Percentiles rank a stretch among this genome's conserved stretches.
phyloP scores from a whole-genome alignment of 2,329 filamentous ascomycete species.

The Phaeosphaeria sp. region DNA sequence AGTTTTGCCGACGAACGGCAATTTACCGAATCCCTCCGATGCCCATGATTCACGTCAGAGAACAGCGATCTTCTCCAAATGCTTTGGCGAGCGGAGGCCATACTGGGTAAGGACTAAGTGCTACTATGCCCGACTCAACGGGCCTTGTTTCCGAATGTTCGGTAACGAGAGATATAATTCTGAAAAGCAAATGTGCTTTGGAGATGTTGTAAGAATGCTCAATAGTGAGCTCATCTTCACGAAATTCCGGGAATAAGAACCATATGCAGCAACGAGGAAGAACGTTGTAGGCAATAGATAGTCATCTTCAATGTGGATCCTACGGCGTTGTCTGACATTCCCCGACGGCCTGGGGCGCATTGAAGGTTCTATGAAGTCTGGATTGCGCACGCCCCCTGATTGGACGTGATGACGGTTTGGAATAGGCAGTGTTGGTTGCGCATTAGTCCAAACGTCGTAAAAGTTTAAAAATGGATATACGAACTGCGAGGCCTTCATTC shows the following conservation, averaged over 20 bases:
- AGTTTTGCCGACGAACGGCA: neutral
- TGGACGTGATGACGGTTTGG: slow-evolving; percentile 4
- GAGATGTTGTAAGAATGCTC: neutral
- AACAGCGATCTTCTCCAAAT: neutral
- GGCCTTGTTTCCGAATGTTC: slow-evolving; percentile 28
- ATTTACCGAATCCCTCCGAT: neutral
- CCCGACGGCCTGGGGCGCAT: neutral
- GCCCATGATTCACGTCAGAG: neutral
- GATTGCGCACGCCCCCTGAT: neutral
- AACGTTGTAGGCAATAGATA: neutral
- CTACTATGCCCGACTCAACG: slow-evolving; percentile 24
- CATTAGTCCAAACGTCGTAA: slow-evolving; percentile 26
- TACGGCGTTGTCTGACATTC: neutral
- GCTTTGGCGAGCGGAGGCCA: slow-evolving; percentile 13
- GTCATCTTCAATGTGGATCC: neutral
- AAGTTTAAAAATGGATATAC: slow-evolving; percentile 16
- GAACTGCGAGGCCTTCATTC: slow-evolving; percentile 20
- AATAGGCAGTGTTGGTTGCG: slow-evolving; percentile 21
- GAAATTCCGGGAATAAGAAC: neutral
- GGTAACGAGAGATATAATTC: slow-evolving; percentile 28
- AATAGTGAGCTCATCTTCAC: neutral
- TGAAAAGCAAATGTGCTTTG: neutral
- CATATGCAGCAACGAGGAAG: neutral
- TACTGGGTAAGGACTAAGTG: slow-evolving; percentile 16
- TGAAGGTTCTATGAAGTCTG: neutral